Evolutionary conservation across 139 green algal genomes (phyloP), one percentile per base, ranked within the genome.

Genomic region (Zygnema cylindricum): DNA sequence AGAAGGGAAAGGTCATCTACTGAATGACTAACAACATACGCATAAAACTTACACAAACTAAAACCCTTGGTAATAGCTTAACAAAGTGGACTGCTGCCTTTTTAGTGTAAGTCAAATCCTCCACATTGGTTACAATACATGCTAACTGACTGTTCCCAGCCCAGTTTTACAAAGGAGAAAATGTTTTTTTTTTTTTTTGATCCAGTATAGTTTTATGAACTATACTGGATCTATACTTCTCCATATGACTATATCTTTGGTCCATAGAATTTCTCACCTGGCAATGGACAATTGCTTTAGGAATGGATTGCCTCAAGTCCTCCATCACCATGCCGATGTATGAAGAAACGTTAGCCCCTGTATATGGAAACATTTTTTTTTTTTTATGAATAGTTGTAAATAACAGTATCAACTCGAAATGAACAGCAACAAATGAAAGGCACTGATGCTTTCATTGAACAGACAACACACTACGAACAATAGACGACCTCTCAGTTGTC

Each of bases 261-360:
- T n/a, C n/a, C n/a, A 79, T 40, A 79, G 71, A 57, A 76, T 2
- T 63, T 7, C 83, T 21, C 22, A 92, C 88, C 82, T 92, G 89
- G 63, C 89, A 90, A 32, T 92, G 84, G 49, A 90, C 89, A 25
- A 87, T 54, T 16, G 89, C 83, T 42, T 92, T 92, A 22, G 89
- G 89, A 36, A 92, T 88, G 38, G 89, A 43, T 2, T 88, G 82
- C 71, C 55, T 69, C 35, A 92, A 41, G 22, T 38, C 23, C 39
- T 86, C 77, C 69, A 69, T 69, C 33, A 92, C 89, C 49, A 82
- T 86, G 35, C 79, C 76, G 2, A 90, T 49, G 40, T 92, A 92
- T 40, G 89, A 75, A 25, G 57, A 77, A 49, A 90, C 83, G 30
- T 83, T 83, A 1, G 76, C 42, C 11, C 79, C 82, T 88, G 82